Conservation (phyloP, 2,329 filamentous ascomycete species). For the Arthroderma uncinatum region DNA sequence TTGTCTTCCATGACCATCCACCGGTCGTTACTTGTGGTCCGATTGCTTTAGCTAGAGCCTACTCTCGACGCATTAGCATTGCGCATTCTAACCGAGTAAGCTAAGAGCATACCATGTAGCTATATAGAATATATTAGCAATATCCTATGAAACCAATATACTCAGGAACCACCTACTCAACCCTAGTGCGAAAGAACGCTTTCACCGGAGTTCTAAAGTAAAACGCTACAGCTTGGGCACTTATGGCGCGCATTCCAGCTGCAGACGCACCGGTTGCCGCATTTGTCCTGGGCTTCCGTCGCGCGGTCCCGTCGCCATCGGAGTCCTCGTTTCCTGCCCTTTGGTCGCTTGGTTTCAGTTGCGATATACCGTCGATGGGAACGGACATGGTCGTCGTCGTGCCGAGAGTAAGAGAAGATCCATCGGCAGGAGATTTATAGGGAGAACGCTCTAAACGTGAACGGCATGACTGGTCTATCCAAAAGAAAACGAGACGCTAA, state of each 20-base stretch:
- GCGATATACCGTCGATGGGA: constrained; percentile 10
- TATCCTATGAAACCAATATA: not conserved
- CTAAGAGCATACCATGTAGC: constrained; percentile 40
- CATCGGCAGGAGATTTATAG: not conserved
- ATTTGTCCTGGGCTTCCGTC: constrained; percentile 44
- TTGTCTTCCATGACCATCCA: constrained; percentile 50
- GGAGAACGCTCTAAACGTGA: not conserved
- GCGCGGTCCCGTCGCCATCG: constrained; percentile 19
- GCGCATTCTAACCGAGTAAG: not conserved
- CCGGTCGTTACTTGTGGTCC: constrained; percentile 40
- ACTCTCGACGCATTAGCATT: constrained; percentile 9
- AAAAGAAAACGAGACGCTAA: not conserved
- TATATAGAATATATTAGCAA: constrained; percentile 17
- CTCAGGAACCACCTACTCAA: constrained; percentile 55
- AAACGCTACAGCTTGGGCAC: constrained; percentile 72
- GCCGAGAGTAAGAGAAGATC: not conserved
- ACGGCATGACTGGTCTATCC: not conserved
- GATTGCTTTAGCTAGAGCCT: constrained; percentile 54
- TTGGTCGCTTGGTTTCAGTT: constrained; percentile 10
- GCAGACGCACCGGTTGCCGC: constrained; percentile 67
- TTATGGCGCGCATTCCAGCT: constrained; percentile 71
- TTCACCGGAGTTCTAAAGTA: constrained; percentile 88
- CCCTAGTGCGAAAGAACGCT: constrained; percentile 79
- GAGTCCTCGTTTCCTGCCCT: not conserved
- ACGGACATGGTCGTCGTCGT: constrained; percentile 12